Evolutionary conservation across 2,329 filamentous ascomycete genomes (phyloP), one percentile per base, ranked within the genome.

Genomic region (Cladosporium austrohemisphaericum): DNA sequence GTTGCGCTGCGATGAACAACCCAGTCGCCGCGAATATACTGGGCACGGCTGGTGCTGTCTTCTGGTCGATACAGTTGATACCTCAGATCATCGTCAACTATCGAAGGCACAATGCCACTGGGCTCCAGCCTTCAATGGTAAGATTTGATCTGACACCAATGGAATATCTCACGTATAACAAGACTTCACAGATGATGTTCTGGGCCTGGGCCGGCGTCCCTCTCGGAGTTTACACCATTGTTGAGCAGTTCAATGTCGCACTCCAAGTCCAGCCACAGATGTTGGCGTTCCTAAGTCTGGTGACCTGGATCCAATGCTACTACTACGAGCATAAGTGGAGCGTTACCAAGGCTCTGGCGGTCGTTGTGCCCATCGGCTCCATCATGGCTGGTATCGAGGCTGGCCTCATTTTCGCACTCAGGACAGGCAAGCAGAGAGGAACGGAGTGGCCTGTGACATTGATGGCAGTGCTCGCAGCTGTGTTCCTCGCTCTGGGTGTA

Each of bases 71-170:
- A n/a, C 60, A 86, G 76, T 71, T 87, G 20, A 76, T 87, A 20
- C 84, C 84, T 0, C 84, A 88, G 61, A 85, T 87, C 41, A 64
- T 83, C 26, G 77, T 85, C 58, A 88, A 88, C 59, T 81, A 83
- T 58, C 75, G 78, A 4, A 73, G 83, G 1, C 82, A 86, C 62
- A 75, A 85, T 69, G 82, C 83, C 1, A 77, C 72, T 1, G 84
- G 83, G 0, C 71, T 87, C 0, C 83, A 86, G 41, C 76, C 79
- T 0, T 79, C 80, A 0, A 86, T 87, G 83, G 46, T 49, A 19
- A 26, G 25, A 43, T 9, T 13, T 4, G 13, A 1, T 19, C 22
- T 7, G 5, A 29, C n/a, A n/a, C n/a, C n/a, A n/a, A n/a, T n/a
- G 10, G 10, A 7, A 26, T 40, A 26, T 32, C 13, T 32, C 22